These are phyloP conservation scores for Herpotrichia juniperi DNA, from an alignment of 2,329 filamentous ascomycete genomes.

Conservation along the genomic window DNA sequence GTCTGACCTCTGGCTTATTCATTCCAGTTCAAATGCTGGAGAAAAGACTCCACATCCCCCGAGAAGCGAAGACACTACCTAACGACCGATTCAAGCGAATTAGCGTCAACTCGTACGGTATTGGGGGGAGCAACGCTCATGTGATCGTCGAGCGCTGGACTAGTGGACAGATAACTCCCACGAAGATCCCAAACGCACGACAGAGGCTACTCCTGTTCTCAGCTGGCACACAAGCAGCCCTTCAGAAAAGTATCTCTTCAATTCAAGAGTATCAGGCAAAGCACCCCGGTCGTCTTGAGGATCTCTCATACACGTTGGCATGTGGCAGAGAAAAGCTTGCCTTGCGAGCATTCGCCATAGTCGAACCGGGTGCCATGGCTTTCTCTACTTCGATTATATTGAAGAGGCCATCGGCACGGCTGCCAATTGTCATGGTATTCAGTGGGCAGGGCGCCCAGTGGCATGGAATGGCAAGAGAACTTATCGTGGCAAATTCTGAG, in stretches of 20 bases:
- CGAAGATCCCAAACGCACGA: not conserved
- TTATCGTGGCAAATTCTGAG: slow-evolving; percentile 23
- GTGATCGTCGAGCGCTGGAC: slow-evolving; percentile 10
- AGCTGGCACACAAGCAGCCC: not conserved
- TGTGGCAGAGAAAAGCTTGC: slow-evolving; percentile 4
- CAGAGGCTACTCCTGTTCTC: not conserved
- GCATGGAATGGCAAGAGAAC: slow-evolving; percentile 45
- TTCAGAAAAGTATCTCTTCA: not conserved
- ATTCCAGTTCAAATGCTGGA: too few relatives aligned
- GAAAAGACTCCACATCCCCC: too few relatives aligned
- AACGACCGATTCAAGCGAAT: not conserved
- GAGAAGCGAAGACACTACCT: slow-evolving; percentile 7
- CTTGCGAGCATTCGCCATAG: slow-evolving; percentile 1
- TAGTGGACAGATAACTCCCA: not conserved
- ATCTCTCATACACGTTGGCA: slow-evolving; percentile 11
- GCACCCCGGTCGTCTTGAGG: not conserved
- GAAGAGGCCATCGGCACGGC: not conserved
- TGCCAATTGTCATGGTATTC: slow-evolving; percentile 32
- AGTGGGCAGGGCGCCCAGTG: slow-evolving; percentile 55
- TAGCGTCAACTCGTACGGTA: slow-evolving; percentile 51
- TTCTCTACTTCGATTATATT: too few relatives aligned
- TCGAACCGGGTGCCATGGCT: not conserved
- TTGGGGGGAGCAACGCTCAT: slow-evolving; percentile 21
- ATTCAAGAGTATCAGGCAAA: not conserved
- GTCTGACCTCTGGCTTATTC: too few relatives aligned